phyloP scores from a whole-genome alignment of 2,329 filamentous ascomycete genomes.

The Exophiala sp. region DNA sequence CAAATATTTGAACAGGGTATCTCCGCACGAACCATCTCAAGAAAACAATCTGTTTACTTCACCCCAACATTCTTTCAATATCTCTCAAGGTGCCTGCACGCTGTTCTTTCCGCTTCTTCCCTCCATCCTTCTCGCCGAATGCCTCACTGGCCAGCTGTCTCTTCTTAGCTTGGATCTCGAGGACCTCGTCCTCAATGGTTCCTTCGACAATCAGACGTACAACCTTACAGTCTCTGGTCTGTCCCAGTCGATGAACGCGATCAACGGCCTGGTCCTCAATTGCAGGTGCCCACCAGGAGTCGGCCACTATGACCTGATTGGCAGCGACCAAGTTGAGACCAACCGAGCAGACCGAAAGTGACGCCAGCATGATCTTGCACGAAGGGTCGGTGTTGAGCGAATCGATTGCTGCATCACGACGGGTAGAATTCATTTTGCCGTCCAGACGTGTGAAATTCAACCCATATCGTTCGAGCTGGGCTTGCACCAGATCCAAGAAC shows the following conservation, averaged over 20 bases:
- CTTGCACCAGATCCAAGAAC: conserved; percentile 71
- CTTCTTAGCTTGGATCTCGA: conserved; percentile 76
- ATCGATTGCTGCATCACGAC: conserved; percentile 69
- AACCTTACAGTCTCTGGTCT: conserved; percentile 73
- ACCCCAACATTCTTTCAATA: conserved; percentile 30
- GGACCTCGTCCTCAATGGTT: conserved; percentile 75
- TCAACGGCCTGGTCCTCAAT: conserved; percentile 92
- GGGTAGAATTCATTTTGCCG: conserved; percentile 68
- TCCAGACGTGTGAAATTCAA: conserved; percentile 71
- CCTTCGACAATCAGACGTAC: conserved; percentile 78
- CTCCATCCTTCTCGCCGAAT: conserved; percentile 65
- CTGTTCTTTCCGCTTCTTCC: conserved; percentile 30
- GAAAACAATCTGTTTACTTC: not conserved
- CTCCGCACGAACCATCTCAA: not conserved
- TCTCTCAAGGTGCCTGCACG: conserved; percentile 31
- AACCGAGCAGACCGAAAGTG: conserved; percentile 76
- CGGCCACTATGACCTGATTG: conserved; percentile 77
- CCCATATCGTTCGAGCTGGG: conserved; percentile 58
- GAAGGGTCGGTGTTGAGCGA: conserved; percentile 64
- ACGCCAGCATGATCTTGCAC: conserved; percentile 75
- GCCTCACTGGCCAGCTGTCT: conserved; percentile 72
- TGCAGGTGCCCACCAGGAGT: conserved; percentile 89
- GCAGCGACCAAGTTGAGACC: conserved; percentile 83
- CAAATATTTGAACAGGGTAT: conserved; percentile 7
- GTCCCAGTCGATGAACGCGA: conserved; percentile 79